Conservation (phyloP, 176 grass and related monocot species). For the Raddia guianensis region DNA sequence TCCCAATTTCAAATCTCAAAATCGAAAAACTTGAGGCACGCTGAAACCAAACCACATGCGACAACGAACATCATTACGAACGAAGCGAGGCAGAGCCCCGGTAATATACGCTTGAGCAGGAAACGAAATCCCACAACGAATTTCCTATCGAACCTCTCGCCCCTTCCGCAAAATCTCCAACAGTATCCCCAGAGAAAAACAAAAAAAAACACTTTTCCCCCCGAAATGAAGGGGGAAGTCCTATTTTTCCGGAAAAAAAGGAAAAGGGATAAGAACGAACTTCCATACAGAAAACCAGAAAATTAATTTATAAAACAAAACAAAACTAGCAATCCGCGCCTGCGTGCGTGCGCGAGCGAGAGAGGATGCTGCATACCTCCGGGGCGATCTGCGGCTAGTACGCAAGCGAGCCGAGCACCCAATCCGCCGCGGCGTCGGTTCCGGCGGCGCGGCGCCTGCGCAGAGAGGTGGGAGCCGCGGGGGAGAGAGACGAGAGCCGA, state of each 20-base stretch:
- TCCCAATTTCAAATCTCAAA: background rate
- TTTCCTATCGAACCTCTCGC: constrained; percentile 16
- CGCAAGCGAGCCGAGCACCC: background rate
- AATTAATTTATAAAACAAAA: background rate
- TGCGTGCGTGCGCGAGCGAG: background rate
- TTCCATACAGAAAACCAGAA: background rate
- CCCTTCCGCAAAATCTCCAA: constrained; percentile 18
- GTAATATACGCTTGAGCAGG: background rate
- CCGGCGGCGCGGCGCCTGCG: background rate
- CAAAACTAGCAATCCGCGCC: background rate
- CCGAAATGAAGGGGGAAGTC: background rate
- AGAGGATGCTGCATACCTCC: background rate
- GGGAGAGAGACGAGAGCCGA: background rate
- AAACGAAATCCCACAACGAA: background rate
- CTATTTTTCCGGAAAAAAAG: background rate
- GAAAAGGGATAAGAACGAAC: constrained; percentile 21
- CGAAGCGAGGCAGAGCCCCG: background rate
- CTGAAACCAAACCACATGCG: background rate
- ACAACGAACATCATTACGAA: background rate
- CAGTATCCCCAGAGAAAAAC: background rate
- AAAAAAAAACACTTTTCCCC: background rate
- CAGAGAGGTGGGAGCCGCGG: background rate
- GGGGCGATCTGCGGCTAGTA: constrained; percentile 13
- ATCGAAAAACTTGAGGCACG: background rate
- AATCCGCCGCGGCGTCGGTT: background rate